Base-by-base conservation (phyloP, 2,329 filamentous ascomycete genomes). In the Aspergillus calidoustus region DNA sequence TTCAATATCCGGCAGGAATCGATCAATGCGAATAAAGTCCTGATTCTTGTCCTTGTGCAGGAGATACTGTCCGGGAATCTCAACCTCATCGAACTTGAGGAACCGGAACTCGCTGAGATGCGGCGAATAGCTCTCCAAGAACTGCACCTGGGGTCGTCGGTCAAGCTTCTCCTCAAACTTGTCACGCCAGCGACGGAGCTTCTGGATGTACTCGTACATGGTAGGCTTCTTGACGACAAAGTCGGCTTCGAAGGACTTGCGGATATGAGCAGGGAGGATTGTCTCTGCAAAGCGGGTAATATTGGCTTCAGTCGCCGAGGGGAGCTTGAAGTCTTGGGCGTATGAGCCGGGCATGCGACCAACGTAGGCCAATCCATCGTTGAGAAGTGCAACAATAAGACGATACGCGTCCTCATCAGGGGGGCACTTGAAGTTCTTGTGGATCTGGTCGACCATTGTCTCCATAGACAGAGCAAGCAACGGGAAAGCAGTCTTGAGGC, bases 11-110 rank as follows among this genome's bases (percentile, higher is more conserved):
- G 96, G 93, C 70, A 99, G 80, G 86, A 99, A 99, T 25, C 94
- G 90, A 76, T 99, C 96, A 67, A 99, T 98, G 50, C 93, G 90
- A 67, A 99, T 90, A 74, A 99, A 99, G 76, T 99, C 95, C 71
- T 96, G 93, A 76, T 99, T 99, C 86, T 98, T 99, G 72, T 99
- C 96, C 77, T 95, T 96, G 80, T 97, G 95, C 74, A 96, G 89
- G 65, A 97, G 82, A 76, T 99, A 99, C 75, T 99, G 95, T 0
- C 95, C 95, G 3, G 96, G 96, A 41, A 99, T 88, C 78, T 99
- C 95, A 13, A 99, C 94, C 71, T 99, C 96, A 72, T 99, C 95
- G 69, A 99, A 97, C 77, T 97, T 98, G 76, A 95, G 89, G 82
- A 97, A 99, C 44, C 92, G 87, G 83, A 99, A 99, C 74, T 98